These are phyloP conservation scores for Pyronema domesticum DNA, from an alignment of 495 filamentous ascomycete genomes.

Conservation along the genomic window DNA sequence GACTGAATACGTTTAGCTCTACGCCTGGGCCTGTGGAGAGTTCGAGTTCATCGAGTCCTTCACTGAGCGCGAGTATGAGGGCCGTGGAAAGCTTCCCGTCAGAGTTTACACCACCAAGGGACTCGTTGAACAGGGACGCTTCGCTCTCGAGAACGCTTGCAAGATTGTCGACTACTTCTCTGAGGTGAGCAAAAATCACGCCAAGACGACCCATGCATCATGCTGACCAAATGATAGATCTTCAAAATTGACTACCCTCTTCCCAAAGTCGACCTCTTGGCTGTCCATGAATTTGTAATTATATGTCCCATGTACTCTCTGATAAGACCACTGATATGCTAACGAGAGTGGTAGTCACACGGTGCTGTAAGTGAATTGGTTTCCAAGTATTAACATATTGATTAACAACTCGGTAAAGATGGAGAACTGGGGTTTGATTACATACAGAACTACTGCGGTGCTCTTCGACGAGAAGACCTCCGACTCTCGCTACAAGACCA, in stretches of 20 bases:
- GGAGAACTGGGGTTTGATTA: slow-evolving; percentile 90
- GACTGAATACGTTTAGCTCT: slow-evolving; percentile 34
- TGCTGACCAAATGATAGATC: slow-evolving; percentile 27
- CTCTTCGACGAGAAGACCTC: slow-evolving; percentile 84
- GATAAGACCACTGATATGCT: slow-evolving; percentile 1
- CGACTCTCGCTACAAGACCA: slow-evolving; percentile 69
- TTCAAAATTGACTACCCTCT: slow-evolving; percentile 92
- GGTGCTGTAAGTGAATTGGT: slow-evolving; percentile 8
- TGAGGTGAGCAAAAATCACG: slow-evolving; percentile 32
- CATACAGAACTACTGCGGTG: slow-evolving; percentile 83
- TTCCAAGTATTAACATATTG: background rate
- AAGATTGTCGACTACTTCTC: slow-evolving; percentile 90
- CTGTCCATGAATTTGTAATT: slow-evolving; percentile 87
- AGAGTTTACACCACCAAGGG: slow-evolving; percentile 88
- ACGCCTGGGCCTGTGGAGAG: slow-evolving; percentile 92
- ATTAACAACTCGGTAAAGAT: slow-evolving; percentile 22
- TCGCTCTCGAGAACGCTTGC: slow-evolving; percentile 70
- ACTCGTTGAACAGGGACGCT: slow-evolving; percentile 69
- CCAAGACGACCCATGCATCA: background rate
- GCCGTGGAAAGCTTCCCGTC: slow-evolving; percentile 64
- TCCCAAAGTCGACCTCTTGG: slow-evolving; percentile 85
- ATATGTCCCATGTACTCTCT: background rate
- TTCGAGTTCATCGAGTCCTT: slow-evolving; percentile 89
- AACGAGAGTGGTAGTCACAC: slow-evolving; percentile 13
- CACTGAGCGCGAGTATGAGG: slow-evolving; percentile 74